Percentiles rank a stretch among this genome's conserved stretches.
phyloP scores from a whole-genome alignment of 1,284 basidiomycete genomes.

The Sporisorium sorghi region DNA sequence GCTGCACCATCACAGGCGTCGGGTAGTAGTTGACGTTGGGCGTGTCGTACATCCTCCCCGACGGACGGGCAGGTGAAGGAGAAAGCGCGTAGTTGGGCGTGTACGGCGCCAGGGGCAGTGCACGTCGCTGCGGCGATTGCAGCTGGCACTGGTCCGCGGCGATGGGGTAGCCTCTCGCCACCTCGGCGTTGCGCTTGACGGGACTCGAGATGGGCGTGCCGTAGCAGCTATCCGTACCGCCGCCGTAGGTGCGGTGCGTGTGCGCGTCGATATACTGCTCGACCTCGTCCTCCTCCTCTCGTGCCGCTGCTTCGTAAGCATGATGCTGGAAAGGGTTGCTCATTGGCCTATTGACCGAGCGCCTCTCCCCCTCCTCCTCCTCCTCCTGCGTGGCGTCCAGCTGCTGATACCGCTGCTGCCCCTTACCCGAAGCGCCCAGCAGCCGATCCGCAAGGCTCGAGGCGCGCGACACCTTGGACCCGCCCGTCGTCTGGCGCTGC shows the following conservation, averaged over 20 bases:
- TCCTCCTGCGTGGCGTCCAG: constrained; percentile 25
- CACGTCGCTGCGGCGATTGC: constrained; percentile 26
- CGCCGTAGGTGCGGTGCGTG: constrained; percentile 5
- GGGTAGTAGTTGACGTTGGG: constrained; percentile 43
- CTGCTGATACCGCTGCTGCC: constrained; percentile 30
- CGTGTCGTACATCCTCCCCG: constrained; percentile 39
- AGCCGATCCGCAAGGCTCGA: constrained; percentile 31
- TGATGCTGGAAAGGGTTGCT: constrained; percentile 2
- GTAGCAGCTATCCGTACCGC: constrained; percentile 8
- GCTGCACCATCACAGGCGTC: constrained; percentile 26
- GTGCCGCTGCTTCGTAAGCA: constrained; percentile 8
- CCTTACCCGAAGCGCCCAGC: constrained; percentile 9
- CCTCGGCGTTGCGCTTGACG: constrained; percentile 2
- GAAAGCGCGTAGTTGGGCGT: constrained; percentile 28
- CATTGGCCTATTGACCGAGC: constrained; percentile 5
- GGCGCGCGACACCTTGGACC: constrained; percentile 23
- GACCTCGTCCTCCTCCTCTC: constrained; percentile 8
- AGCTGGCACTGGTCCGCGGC: constrained; percentile 14
- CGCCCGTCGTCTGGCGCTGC: constrained; percentile 36
- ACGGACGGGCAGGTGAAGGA: constrained; percentile 14
- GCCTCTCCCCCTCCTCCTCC: constrained; percentile 14
- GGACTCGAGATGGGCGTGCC: constrained; percentile 20
- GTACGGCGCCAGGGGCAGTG: constrained; percentile 23
- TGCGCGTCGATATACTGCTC: constrained; percentile 2
- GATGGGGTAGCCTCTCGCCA: neutral